Conservation (phyloP, 2,329 filamentous ascomycete genomes). For the Penicillium oxalicum region DNA sequence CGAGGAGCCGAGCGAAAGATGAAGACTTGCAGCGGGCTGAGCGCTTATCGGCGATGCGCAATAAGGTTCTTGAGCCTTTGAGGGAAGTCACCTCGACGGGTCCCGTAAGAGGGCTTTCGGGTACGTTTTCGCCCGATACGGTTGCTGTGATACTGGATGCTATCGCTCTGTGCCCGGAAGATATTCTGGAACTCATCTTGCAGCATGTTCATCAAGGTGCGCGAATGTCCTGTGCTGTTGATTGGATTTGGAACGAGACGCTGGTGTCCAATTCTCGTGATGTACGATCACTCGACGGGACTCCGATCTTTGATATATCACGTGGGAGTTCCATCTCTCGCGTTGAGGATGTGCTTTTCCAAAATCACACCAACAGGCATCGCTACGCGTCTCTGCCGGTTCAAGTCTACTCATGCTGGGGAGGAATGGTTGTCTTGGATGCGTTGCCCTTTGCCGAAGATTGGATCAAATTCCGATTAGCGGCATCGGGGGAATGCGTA, state of each 20-base stretch:
- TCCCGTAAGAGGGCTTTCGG: conserved; percentile 30
- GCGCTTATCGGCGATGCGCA: conserved; percentile 3
- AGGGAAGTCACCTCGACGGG: conserved; percentile 1
- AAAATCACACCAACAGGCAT: background rate
- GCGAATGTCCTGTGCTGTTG: conserved; percentile 55
- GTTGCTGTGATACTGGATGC: conserved; percentile 51
- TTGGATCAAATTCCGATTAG: background rate
- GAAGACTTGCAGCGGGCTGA: background rate
- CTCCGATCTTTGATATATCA: conserved; percentile 52
- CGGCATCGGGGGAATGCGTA: conserved; percentile 42
- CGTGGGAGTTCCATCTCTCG: conserved; percentile 46
- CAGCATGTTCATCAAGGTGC: conserved; percentile 45
- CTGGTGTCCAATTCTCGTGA: conserved; percentile 17
- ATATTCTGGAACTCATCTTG: conserved; percentile 43
- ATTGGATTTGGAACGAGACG: conserved; percentile 50
- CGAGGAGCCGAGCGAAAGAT: background rate
- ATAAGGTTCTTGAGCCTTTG: conserved; percentile 6
- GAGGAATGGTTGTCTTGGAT: background rate
- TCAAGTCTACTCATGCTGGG: background rate
- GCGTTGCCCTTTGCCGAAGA: conserved; percentile 40
- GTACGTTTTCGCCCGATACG: conserved; percentile 30
- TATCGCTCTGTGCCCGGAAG: conserved; percentile 39
- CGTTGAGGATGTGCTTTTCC: conserved; percentile 44
- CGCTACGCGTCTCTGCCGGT: background rate
- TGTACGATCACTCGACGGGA: conserved; percentile 50